Evolutionary conservation across 2,329 filamentous ascomycete species (phyloP).

Genomic region (Alternaria rosae): DNA sequence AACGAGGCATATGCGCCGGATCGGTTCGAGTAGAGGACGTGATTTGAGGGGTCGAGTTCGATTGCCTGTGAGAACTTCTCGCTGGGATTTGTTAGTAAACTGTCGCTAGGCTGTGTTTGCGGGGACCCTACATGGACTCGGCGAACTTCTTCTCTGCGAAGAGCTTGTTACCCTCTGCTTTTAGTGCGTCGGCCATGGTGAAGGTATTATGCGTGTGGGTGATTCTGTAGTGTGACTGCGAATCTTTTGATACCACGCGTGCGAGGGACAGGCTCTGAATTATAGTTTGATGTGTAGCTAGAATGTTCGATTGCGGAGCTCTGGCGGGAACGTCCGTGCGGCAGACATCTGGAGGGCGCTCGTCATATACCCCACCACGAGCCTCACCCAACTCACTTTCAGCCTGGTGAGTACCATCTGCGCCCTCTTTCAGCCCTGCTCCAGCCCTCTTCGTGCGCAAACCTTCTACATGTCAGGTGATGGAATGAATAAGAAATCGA

Average conservation of each 20-base stretch:
- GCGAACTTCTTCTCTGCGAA: constrained; percentile 97
- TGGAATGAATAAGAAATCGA: background rate
- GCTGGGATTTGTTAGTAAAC: constrained; percentile 57
- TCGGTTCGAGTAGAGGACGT: constrained; percentile 97
- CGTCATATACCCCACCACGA: constrained; percentile 20
- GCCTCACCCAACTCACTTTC: constrained; percentile 11
- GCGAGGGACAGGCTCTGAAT: constrained; percentile 41
- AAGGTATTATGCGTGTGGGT: constrained; percentile 2
- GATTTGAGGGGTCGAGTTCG: constrained; percentile 83
- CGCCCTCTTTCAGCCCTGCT: constrained; percentile 10
- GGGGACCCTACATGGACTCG: constrained; percentile 82
- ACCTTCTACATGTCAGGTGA: background rate
- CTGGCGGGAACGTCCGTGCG: constrained; percentile 19
- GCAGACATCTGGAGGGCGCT: constrained; percentile 26
- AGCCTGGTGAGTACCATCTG: constrained; percentile 11
- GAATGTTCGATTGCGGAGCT: constrained; percentile 44
- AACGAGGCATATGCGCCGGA: constrained; percentile 88
- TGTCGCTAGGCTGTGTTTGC: constrained; percentile 16
- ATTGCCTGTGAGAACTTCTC: constrained; percentile 96
- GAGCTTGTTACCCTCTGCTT: constrained; percentile 97
- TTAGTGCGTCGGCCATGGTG: constrained; percentile 79
- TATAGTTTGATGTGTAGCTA: constrained; percentile 44
- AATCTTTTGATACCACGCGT: constrained; percentile 21
- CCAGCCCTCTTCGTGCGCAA: constrained; percentile 5
- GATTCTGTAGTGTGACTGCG: constrained; percentile 3